phyloP scores from a whole-genome alignment of 805 yeast genomes.

The Saccharomycopsis guyanensis region DNA sequence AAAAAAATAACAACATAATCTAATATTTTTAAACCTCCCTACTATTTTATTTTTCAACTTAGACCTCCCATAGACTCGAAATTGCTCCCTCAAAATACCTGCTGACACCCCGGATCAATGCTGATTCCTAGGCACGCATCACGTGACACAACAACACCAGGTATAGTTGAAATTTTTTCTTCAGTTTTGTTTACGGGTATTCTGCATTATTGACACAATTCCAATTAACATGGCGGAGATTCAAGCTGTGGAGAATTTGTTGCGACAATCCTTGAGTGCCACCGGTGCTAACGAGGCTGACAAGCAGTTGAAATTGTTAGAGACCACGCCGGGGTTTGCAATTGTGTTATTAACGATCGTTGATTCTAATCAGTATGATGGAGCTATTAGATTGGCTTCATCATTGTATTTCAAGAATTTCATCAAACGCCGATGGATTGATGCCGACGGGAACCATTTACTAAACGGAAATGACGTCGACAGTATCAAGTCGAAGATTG shows the following conservation, averaged over 20 bases:
- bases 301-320: slow-evolving; percentile 51
- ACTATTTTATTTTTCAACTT: too few relatives aligned
- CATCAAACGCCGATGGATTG: slow-evolving; percentile 79
- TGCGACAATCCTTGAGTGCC: slow-evolving; percentile 61
- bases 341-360: slow-evolving; percentile 69
- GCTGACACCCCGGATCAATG: too few relatives aligned
- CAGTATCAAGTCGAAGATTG: slow-evolving; percentile 66
- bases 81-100: too few relatives aligned
- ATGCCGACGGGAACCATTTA: slow-evolving; percentile 76
- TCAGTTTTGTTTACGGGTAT: background rate
- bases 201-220: background rate
- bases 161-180: background rate
- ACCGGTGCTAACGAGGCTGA: slow-evolving; percentile 63
- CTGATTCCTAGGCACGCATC: too few relatives aligned
- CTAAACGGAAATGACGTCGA: slow-evolving; percentile 54
- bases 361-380: slow-evolving; percentile 47
- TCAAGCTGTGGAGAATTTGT: slow-evolving; percentile 40
- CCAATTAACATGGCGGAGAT: slow-evolving; percentile 35
- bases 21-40: too few relatives aligned
- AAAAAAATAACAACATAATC: too few relatives aligned
- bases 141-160: too few relatives aligned
- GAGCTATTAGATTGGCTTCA: slow-evolving; percentile 71
- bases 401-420: slow-evolving; percentile 87
- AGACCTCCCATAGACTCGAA: too few relatives aligned
- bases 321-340: slow-evolving; percentile 66